A percentile compares a stretch with the other conserved stretches of the same genome.
Conservation (phyloP, 805 yeast genomes). For the Teunomyces atbi region DNA sequence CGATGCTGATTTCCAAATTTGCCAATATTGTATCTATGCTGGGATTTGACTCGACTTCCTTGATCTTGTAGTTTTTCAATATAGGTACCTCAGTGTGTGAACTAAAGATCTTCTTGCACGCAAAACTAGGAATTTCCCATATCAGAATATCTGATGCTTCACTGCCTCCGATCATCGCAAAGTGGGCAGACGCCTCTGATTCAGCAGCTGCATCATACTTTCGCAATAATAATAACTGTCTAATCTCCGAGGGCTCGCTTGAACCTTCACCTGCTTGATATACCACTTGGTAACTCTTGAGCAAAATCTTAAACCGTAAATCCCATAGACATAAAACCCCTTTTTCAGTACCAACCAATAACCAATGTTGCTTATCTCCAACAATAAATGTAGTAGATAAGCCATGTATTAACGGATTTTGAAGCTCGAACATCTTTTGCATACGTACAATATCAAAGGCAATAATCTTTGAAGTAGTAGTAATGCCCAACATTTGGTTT, state of each 20-base stretch:
- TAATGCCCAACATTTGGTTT: slow-evolving; percentile 48
- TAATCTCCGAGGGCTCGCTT: slow-evolving; percentile 28
- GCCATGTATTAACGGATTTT: slow-evolving; percentile 66
- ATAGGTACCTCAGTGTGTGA: slow-evolving; percentile 18
- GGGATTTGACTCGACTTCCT: slow-evolving; percentile 18
- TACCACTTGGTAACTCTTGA: slow-evolving; percentile 60
- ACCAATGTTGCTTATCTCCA: slow-evolving; percentile 56
- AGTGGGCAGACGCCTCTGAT: slow-evolving; percentile 25
- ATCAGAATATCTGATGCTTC: slow-evolving; percentile 58
- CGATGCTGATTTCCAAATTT: slow-evolving; percentile 19
- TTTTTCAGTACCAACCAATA: slow-evolving; percentile 68
- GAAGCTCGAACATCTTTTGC: slow-evolving; percentile 40
- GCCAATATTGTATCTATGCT: slow-evolving; percentile 18
- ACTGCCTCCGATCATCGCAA: slow-evolving; percentile 68
- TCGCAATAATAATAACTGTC: slow-evolving; percentile 46
- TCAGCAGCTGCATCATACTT: slow-evolving; percentile 30
- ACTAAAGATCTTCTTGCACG: slow-evolving; percentile 45
- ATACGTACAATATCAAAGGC: slow-evolving; percentile 60
- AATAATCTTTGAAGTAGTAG: slow-evolving; percentile 52
- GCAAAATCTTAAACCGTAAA: slow-evolving; percentile 57
- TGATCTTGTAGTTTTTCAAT: slow-evolving; percentile 22
- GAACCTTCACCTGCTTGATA: slow-evolving; percentile 17
- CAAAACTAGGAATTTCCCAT: slow-evolving; percentile 71
- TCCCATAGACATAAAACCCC: slow-evolving; percentile 86
- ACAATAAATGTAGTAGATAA: slow-evolving; percentile 57